Base-by-base conservation (phyloP, 768 basidiomycete genomes). In the Pseudohyphozyma bogoriensis region DNA sequence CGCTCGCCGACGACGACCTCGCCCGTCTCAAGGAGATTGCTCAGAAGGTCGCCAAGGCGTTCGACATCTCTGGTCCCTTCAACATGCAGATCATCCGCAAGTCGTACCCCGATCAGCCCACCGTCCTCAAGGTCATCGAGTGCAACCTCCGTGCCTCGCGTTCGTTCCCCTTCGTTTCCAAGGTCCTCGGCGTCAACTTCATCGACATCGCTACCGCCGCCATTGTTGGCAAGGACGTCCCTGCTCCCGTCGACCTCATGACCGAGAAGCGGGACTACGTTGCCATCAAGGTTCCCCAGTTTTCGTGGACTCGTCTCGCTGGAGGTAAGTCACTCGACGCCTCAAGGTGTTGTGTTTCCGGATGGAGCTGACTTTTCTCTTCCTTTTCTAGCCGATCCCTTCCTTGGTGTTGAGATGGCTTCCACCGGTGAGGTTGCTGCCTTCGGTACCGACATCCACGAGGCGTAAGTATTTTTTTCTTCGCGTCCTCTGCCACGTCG, bases 41-140 rank as follows among this genome's bases (percentile, higher is more conserved):
- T 0, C 82, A 88, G 74, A 96, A 95, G 77, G 92, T 99, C 63
- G 93, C 90, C 36, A 78, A 79, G 40, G 95, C 91, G 13, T 95
- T 97, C 75, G 80, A 95, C 70, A 97, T 99, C 55, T 95, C 90
- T 31, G 95, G 95, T 37, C 95, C 95, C 10, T 99, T 84, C 84
- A 99, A 99, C 75, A 99, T 99, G 92, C 95, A 99, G 75, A 82
- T 99, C 74, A 97, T 99, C 77, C 83, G 87, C 72, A 89, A 89
- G 73, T 79, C 78, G 15, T 74, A 81, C 3, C 78, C 78, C 8
- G 64, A 61, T 31, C 76, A 80, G 54, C 79, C 83, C 60, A 76
- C 83, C 15, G 80, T 83, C 58, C 82, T 97, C 67, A 97, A 93
- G 78, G 95, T 97, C 66, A 99, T 99, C 66, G 95, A 99, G 75